These are phyloP conservation scores for Gracilaria gracilis DNA, from an alignment of 23 red algal genomes.

Conservation along the genomic window DNA sequence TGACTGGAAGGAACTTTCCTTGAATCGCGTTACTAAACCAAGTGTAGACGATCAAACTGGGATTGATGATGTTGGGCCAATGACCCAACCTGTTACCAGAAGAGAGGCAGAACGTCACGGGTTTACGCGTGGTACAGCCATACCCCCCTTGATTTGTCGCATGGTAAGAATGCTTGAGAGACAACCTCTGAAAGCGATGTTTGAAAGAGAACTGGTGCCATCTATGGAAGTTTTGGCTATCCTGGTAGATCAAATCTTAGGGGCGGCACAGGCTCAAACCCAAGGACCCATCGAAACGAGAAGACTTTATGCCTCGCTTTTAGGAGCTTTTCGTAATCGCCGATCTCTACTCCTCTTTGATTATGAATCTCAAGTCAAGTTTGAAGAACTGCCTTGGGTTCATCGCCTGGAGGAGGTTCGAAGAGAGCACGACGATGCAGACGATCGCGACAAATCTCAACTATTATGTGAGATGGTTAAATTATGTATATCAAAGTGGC, in stretches of 20 bases:
- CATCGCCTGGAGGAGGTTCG: constrained; percentile 10
- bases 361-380: background rate
- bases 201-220: constrained; percentile 2
- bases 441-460: background rate
- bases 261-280: background rate
- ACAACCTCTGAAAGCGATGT: background rate
- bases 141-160: background rate
- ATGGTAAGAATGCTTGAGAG: background rate
- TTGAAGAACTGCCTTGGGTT: background rate
- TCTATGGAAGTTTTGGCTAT: constrained; percentile 4
- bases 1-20: constrained; percentile 7
- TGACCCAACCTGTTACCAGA: background rate
- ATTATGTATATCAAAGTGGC: constrained; percentile 14
- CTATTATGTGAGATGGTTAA: background rate
- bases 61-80: background rate
- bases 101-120: background rate
- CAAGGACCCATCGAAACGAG: background rate
- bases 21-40: background rate
- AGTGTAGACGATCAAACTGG: background rate
- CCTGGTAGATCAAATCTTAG: background rate
- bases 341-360: background rate
- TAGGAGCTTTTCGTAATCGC: background rate
- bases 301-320: background rate
- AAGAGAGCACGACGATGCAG: background rate
- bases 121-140: background rate